phyloP scores from a whole-genome alignment of 2,329 filamentous ascomycete species.

The Triangularia setosa region DNA sequence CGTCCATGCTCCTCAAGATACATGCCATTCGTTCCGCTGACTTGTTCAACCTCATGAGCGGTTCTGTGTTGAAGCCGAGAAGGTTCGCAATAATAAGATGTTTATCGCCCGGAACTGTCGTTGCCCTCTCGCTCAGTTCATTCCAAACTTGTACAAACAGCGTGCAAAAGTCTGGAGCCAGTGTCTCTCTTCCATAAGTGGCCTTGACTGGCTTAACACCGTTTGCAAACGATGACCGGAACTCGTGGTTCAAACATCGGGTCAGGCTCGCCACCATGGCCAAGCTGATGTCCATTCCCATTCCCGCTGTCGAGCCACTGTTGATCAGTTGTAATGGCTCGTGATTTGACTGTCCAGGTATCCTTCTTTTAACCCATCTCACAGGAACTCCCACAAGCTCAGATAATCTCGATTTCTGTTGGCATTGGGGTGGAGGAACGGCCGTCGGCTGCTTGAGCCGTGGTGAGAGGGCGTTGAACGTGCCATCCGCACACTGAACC shows the following conservation, averaged over 20 bases:
- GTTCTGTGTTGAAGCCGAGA: slow-evolving; percentile 21
- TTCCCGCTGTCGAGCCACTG: background rate
- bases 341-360: background rate
- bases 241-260: slow-evolving; percentile 16
- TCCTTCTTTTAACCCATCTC: background rate
- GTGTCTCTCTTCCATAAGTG: slow-evolving; percentile 8
- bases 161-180: slow-evolving; percentile 21
- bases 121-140: slow-evolving; percentile 20
- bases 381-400: slow-evolving; percentile 13
- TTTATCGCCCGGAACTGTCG: slow-evolving; percentile 21
- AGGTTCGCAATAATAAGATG: slow-evolving; percentile 22
- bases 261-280: slow-evolving; percentile 17
- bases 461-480: slow-evolving; percentile 18
- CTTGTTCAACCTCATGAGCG: slow-evolving; percentile 16
- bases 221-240: slow-evolving; percentile 19
- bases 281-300: slow-evolving; percentile 9
- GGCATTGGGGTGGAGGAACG: background rate
- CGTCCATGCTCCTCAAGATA: slow-evolving; percentile 23
- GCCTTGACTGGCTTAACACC: slow-evolving; percentile 17
- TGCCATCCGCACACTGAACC: slow-evolving; percentile 24
- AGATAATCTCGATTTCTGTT: slow-evolving; percentile 2
- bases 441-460: slow-evolving; percentile 6
- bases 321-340: slow-evolving; percentile 5
- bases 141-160: slow-evolving; percentile 24
- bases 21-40: slow-evolving; percentile 21